Evolutionary conservation across 2,329 filamentous ascomycete species (phyloP), one percentile per base, ranked within the genome.

Genomic region (Iodosphaeria phyllophila): DNA sequence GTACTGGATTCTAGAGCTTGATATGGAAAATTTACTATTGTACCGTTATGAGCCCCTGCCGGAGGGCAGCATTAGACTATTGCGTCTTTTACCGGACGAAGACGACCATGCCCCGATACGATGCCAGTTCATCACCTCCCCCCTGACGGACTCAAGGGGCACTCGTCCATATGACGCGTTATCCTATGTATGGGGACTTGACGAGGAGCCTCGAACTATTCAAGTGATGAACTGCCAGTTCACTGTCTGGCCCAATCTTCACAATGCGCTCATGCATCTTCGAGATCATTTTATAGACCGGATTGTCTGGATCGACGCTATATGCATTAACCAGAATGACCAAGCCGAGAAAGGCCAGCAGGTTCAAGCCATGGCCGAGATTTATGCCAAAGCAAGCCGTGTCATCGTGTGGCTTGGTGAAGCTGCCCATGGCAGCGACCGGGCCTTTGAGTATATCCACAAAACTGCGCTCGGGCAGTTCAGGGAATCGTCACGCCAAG

Each of bases 351-450:
- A 24, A 20, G 28, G 29, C 6, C 29, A 34, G 7, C 33, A 36
- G 17, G 33, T 36, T 9, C 16, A 28, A 8, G 27, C 27, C 8
- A 35, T 36, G 31, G 15, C 23, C 4, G 12, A 24, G 8, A 30
- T 36, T 1, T 36, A 34, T 20, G 19, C 21, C 6, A 14, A 19
- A 6, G 34, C 34, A 2, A 26, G 28, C 6, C 13, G 15, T 5
- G 34, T 36, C 18, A 18, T 36, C 10, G 19, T 36, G 10, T 36
- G 34, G 34, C 26, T 36, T 2, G 34, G 34, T n/a, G n/a, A n/a
- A n/a, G n/a, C n/a, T n/a, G n/a, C n/a, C n/a, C n/a, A n/a, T n/a
- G n/a, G n/a, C n/a, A n/a, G n/a, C n/a, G n/a, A n/a, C n/a, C n/a
- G n/a, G n/a, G n/a, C n/a, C n/a, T n/a, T n/a, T n/a, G n/a, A n/a